Conservation (phyloP, 129 eudicot genomes). For the Silybum marianum region DNA sequence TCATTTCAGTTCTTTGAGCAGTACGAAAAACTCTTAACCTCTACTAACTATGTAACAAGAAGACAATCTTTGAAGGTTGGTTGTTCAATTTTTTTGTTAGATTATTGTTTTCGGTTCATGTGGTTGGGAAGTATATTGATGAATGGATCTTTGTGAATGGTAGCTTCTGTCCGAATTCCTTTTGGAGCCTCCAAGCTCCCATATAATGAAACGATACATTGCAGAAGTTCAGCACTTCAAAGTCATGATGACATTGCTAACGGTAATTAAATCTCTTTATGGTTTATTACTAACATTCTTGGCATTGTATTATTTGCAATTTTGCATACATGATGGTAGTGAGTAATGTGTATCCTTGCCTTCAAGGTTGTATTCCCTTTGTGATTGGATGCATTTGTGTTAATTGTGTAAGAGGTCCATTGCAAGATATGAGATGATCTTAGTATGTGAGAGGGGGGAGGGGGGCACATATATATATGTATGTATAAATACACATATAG, state of each 20-base stretch:
- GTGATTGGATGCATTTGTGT: background rate
- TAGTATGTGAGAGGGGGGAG: background rate
- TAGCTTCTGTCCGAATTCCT: constrained; percentile 95
- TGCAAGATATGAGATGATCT: background rate
- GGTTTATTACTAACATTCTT: background rate
- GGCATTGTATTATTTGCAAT: background rate
- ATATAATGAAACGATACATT: constrained; percentile 83
- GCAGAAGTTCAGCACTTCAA: constrained; percentile 85
- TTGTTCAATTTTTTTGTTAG: background rate
- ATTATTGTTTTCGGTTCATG: background rate
- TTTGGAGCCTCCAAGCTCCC: constrained; percentile 94
- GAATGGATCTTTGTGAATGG: constrained; percentile 26
- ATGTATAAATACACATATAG: no score
- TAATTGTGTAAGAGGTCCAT: background rate
- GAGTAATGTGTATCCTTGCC: background rate
- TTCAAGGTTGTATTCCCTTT: background rate
- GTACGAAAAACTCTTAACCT: constrained; percentile 78
- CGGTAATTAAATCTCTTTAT: constrained; percentile 44
- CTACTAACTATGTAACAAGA: constrained; percentile 90
- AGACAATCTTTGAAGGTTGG: constrained; percentile 97
- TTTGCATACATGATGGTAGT: background rate
- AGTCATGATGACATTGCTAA: constrained; percentile 89
- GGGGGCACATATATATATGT: background rate
- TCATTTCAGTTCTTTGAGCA: constrained; percentile 85
- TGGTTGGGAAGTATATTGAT: constrained; percentile 27